These are phyloP conservation scores for Boletellus deceptivus DNA, from an alignment of 1,284 basidiomycete species.

Conservation along the genomic window DNA sequence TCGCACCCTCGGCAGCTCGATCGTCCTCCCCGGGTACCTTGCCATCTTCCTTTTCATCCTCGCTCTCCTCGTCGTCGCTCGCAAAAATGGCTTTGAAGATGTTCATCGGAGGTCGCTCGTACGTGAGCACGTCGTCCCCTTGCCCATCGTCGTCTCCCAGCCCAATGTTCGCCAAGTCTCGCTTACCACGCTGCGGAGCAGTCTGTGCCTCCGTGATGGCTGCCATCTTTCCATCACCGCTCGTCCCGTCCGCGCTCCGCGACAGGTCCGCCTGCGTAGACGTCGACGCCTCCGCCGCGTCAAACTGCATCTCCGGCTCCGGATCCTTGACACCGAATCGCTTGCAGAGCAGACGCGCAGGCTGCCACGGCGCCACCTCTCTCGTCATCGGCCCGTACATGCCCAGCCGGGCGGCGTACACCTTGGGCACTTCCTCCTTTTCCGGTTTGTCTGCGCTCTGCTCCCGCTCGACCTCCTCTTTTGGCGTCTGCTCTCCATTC, in stretches of 20 bases:
- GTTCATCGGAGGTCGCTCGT: conserved; percentile 84
- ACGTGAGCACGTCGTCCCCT: conserved; percentile 82
- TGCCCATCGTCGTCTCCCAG: conserved; percentile 86
- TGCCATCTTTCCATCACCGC: conserved; percentile 18
- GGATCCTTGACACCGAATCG: conserved; percentile 93
- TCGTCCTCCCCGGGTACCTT: conserved; percentile 36
- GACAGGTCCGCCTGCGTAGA: conserved; percentile 18
- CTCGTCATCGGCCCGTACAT: conserved; percentile 89
- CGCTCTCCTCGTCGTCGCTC: conserved; percentile 82
- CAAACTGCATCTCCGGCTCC: conserved; percentile 43
- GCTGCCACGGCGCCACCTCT: conserved; percentile 73
- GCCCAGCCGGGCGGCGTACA: conserved; percentile 77
- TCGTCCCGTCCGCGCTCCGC: conserved; percentile 3
- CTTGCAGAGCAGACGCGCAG: conserved; percentile 83
- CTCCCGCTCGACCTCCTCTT: conserved; percentile 33
- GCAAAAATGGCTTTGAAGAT: conserved; percentile 96
- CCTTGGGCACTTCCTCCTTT: conserved; percentile 68
- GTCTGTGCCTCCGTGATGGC: conserved; percentile 11
- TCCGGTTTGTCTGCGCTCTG: conserved; percentile 45
- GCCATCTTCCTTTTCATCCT: conserved; percentile 50
- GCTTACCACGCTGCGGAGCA: conserved; percentile 33
- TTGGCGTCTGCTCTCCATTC: conserved; percentile 33
- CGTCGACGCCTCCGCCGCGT: conserved; percentile 20
- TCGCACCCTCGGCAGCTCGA: conserved; percentile 6
- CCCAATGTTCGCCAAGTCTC: conserved; percentile 76